Percentiles rank a stretch among this genome's conserved stretches.
phyloP scores from a whole-genome alignment of 768 basidiomycete species.

The Trametes cinnabarina region DNA sequence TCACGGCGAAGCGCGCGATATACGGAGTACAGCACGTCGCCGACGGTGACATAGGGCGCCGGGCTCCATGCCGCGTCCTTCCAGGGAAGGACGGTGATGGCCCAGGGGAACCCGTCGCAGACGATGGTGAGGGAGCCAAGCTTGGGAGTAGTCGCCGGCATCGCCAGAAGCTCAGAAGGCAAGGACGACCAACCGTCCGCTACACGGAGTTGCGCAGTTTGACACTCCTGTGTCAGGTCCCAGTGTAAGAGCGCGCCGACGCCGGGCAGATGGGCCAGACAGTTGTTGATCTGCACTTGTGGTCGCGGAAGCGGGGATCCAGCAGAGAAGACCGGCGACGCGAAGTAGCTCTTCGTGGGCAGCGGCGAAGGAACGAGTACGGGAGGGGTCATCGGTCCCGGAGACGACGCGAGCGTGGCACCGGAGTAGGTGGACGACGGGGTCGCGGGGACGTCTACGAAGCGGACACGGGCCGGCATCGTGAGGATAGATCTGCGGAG shows the following conservation, averaged over 20 bases:
- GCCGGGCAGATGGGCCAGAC: conserved; percentile 21
- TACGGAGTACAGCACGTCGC: conserved; percentile 49
- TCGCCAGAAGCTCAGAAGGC: conserved; percentile 20
- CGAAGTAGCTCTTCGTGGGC: not conserved
- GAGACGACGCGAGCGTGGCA: conserved; percentile 21
- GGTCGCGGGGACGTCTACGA: conserved; percentile 18
- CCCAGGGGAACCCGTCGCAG: conserved; percentile 37
- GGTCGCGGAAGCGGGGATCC: conserved; percentile 4
- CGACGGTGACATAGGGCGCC: conserved; percentile 37
- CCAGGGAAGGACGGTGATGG: conserved; percentile 31
- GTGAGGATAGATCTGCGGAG: not conserved
- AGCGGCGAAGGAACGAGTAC: conserved; percentile 1
- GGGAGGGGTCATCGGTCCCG: conserved; percentile 24
- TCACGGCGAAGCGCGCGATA: conserved; percentile 43
- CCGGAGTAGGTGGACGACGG: conserved; percentile 25
- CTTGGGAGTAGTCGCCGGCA: conserved; percentile 31
- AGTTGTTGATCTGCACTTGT: conserved; percentile 16
- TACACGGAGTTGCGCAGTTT: not conserved
- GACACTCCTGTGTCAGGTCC: conserved; percentile 14
- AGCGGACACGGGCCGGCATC: conserved; percentile 28
- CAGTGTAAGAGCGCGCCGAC: conserved; percentile 10
- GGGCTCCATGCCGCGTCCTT: conserved; percentile 17
- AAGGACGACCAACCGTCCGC: not conserved
- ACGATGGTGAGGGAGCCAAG: conserved; percentile 32
- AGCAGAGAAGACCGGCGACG: conserved; percentile 4